Base-by-base conservation (phyloP, 2,329 filamentous ascomycete genomes). In the Monascus ruber region DNA sequence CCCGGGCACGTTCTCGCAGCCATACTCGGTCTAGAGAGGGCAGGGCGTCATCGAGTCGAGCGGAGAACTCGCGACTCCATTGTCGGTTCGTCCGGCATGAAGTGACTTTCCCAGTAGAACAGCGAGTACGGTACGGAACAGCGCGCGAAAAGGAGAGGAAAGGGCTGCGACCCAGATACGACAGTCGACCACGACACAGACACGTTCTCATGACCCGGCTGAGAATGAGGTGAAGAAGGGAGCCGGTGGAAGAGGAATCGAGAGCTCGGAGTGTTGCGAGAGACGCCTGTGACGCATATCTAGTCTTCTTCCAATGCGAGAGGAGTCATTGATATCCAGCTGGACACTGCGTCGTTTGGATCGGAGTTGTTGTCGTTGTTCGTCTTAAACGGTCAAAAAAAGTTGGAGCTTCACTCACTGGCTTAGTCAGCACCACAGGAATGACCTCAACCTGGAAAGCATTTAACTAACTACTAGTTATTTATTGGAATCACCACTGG, bases 141-240 rank as follows among this genome's bases (percentile, higher is more conserved):
- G 24, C 24, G n/a, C 17, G 36, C 39, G 6, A 47, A 42, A 35
- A 39, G 24, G 33, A 41, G 36, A 44, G 40, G 40, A 41, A 44
- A 41, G 42, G 40, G 48, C 51, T 51, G 49, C 53, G 52, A 49
- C 56, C 52, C 48, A 55, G 49, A 54, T 50, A 51, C 46, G 53
- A 52, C 49, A 56, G 53, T 53, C 52, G 56, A 51, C 56, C 51
- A 55, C 55, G 46, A 47, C 53, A 46, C 43, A 62, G 53, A 52
- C 56, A 64, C 54, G 52, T 54, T 57, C 56, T 61, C 63, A 66
- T 66, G 63, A 63, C 62, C 62, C 59, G 56, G 53, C 45, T 40
- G 47, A 44, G 46, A 49, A 47, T 41, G 37, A 47, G 46, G 42
- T 42, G 37, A 44, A 49, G 41, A 52, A 47, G 48, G 47, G 37